A percentile compares a stretch with the other conserved stretches of the same genome.
Conservation (phyloP, 768 basidiomycete genomes). For the Serendipita sp. region DNA sequence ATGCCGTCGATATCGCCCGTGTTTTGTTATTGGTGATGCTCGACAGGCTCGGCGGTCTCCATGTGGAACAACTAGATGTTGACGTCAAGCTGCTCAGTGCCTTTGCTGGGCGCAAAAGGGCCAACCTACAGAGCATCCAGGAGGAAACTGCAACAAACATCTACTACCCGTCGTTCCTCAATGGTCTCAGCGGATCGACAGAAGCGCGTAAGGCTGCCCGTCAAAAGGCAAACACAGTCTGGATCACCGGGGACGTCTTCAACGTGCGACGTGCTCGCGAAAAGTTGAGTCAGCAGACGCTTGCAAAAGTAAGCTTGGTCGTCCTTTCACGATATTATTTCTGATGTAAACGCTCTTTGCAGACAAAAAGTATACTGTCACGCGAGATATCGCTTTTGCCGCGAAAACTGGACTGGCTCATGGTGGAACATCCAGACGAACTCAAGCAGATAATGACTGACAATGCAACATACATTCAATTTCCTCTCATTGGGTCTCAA, state of each 20-base stretch:
- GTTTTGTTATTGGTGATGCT: constrained; percentile 84
- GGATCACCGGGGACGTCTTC: constrained; percentile 97
- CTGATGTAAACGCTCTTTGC: constrained; percentile 4
- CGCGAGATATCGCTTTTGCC: constrained; percentile 88
- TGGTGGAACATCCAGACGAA: constrained; percentile 90
- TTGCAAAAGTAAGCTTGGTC: constrained; percentile 47
- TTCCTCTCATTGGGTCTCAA: constrained; percentile 82
- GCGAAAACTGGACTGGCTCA: constrained; percentile 96
- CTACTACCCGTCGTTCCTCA: constrained; percentile 80
- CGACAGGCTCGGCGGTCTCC: constrained; percentile 84
- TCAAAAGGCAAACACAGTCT: constrained; percentile 63
- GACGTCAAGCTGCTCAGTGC: constrained; percentile 89
- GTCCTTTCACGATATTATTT: background rate
- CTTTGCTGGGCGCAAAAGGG: constrained; percentile 77
- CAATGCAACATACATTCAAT: constrained; percentile 90
- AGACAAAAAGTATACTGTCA: constrained; percentile 84
- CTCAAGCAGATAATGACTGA: constrained; percentile 86
- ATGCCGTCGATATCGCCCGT: constrained; percentile 81
- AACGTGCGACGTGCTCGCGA: constrained; percentile 88
- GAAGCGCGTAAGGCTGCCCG: constrained; percentile 22
- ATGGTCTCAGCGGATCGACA: constrained; percentile 55
- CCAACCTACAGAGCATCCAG: constrained; percentile 76
- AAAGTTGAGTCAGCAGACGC: constrained; percentile 80
- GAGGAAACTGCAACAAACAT: constrained; percentile 97
- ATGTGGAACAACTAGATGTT: constrained; percentile 82